A percentile compares a stretch with the other conserved stretches of the same genome.
phyloP scores from a whole-genome alignment of 2,329 filamentous ascomycete species.

The Botrytis tulipae region DNA sequence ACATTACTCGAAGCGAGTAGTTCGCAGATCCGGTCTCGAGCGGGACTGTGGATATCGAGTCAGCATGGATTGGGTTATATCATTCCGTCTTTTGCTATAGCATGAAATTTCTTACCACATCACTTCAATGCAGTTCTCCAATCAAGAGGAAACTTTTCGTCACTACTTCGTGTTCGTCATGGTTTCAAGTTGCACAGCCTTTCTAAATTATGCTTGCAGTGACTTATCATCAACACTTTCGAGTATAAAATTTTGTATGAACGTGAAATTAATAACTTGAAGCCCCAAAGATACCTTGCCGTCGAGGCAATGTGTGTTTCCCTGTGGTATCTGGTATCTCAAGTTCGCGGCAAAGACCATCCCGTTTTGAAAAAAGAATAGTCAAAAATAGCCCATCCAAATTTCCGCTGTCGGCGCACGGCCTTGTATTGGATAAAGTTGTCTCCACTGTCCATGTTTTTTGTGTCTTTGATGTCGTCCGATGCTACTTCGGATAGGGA shows the following conservation, averaged over 20 bases:
- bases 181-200: conserved; percentile 1
- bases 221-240: background rate
- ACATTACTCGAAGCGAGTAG: background rate
- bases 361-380: background rate
- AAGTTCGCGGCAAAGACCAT: background rate
- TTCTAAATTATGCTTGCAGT: background rate
- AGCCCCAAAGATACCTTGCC: background rate
- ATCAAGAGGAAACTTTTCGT: background rate
- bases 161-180: background rate
- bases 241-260: background rate
- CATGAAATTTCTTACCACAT: background rate
- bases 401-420: background rate
- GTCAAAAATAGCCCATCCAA: conserved; percentile 3
- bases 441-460: conserved; percentile 2
- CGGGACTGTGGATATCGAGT: background rate
- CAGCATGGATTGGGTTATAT: background rate
- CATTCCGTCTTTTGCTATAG: background rate
- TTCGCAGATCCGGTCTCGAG: background rate
- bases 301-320: background rate
- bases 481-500: background rate
- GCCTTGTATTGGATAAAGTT: conserved; percentile 4
- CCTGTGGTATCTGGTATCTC: background rate
- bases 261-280: background rate
- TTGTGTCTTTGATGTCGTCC: conserved; percentile 1
- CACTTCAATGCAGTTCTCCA: background rate